Base-by-base conservation (phyloP, 768 basidiomycete species). In the Tulasnella sp. region DNA sequence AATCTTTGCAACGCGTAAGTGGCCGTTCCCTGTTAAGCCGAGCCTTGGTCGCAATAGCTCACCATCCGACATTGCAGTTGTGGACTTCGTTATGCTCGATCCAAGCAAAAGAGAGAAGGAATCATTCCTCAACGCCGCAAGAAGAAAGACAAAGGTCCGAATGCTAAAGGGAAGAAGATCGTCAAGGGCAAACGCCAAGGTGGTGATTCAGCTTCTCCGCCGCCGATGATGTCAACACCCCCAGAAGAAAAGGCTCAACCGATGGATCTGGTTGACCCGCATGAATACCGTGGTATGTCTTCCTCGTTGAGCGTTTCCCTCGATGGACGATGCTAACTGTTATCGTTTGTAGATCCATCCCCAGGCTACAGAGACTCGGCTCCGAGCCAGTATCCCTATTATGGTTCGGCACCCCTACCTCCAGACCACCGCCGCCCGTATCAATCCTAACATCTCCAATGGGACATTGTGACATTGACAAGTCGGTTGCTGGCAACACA, bases 1-100 rank as follows among this genome's bases (percentile, higher is more conserved):
- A 93, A 96, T 82, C 86, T 96, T 36, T 96, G 94, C 82, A 96
- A 96, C 85, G 94, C 94, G 91, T 94, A 84, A 85, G 92, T 87
- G 40, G 22, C 67, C 72, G 77, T 34, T 2, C 78, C 79, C 81
- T 79, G 74, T 78, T 67, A 64, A 74, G 75, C 36, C 58, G 67
- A 22, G 9, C 17, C 34, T 79, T 74, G 49, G 79, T 52, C 37
- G n/a, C 39, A 25, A 12, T 29, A 74, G 38, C 76, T 52, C 78
- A 71, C 67, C 67, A 79, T 64, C 31, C 40, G 25, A 22, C 39
- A 19, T 73, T 67, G 7, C 58, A 93, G 92, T 64, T 95, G 93
- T 82, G 93, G 93, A 31, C 86, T 96, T 78, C 90, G 93, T 67
- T 95, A 89, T 83, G 93, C 94, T 78, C 91, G 93, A 76, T 92